Evolutionary conservation across 192 early-diverging fungal genomes (phyloP).

Genomic region (Rhizoclosmatium sp.): DNA sequence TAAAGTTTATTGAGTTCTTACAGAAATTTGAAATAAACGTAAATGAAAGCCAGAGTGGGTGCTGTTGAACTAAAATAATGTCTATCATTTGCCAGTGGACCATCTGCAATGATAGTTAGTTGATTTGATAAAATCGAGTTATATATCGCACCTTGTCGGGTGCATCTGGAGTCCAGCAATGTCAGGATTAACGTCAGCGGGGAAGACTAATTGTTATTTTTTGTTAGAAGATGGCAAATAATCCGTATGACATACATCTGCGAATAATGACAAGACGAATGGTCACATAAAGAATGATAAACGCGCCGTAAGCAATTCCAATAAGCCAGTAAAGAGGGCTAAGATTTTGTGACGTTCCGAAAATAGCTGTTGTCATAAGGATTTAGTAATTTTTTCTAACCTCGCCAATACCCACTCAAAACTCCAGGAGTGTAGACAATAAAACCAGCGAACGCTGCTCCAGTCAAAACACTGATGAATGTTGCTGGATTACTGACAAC

Average conservation of each 20-base stretch:
- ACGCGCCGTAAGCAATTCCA: slow-evolving; percentile 80
- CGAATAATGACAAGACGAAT: slow-evolving; percentile 70
- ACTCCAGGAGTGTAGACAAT: slow-evolving; percentile 89
- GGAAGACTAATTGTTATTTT: slow-evolving; percentile 47
- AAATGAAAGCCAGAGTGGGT: background rate
- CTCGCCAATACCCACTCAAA: slow-evolving; percentile 52
- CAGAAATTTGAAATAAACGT: background rate
- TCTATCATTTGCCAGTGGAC: slow-evolving; percentile 27
- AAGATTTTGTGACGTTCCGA: slow-evolving; percentile 64
- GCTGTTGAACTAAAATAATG: background rate
- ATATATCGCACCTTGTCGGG: slow-evolving; percentile 70
- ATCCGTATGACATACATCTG: slow-evolving; percentile 45
- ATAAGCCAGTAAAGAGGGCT: slow-evolving; percentile 84
- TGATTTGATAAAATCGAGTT: background rate
- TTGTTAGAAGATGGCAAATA: background rate
- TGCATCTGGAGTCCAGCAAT: slow-evolving; percentile 88
- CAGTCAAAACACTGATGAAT: slow-evolving; percentile 76
- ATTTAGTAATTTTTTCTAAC: slow-evolving; percentile 28
- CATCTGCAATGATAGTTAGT: slow-evolving; percentile 6
- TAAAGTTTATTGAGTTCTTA: slow-evolving; percentile 3
- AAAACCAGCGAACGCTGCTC: slow-evolving; percentile 69
- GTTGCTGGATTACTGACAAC: slow-evolving; percentile 65
- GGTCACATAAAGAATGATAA: slow-evolving; percentile 79
- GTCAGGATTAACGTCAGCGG: slow-evolving; percentile 73
- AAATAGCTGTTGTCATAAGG: slow-evolving; percentile 56